Evolutionary conservation across 1,284 basidiomycete genomes (phyloP), one percentile per base, ranked within the genome.

Genomic region (Cutaneotrichosporon daszewskae): DNA sequence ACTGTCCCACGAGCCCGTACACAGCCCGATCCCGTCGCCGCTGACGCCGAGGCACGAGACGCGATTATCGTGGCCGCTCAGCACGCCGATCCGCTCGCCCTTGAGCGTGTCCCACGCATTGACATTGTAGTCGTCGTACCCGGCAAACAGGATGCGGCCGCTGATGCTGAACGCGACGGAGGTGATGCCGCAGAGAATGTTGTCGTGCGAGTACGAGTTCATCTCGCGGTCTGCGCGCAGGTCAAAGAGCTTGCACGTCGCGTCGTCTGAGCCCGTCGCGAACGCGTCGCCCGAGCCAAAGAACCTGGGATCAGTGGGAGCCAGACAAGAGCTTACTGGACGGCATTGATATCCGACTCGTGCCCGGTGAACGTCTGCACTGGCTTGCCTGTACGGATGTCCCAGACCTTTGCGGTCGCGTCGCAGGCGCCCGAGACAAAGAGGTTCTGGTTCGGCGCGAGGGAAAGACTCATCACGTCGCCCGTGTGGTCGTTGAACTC

Each of bases 71-170:
- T 98, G 95, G 12, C 92, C 94, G 26, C 90, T 87, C 49, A 99
- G 74, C 28, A 97, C 91, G 49, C 94, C 94, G 25, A 97, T 90
- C 45, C 94, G 84, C 72, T 98, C 94, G 45, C 91, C 94, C 73
- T 94, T 95, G 64, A 98, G 79, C 32, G 92, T 96, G 68, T 99
- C 94, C 94, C 94, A 98, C 36, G 97, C 94, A 66, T 97, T 97
- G 77, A 87, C 91, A 57, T 94, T 97, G 86, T 94, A 96, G 71
- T 98, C 94, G 71, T 99, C 95, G 69, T 97, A 98, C 32, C 94
- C 95, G 54, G 92, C 94, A 62, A 98, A 97, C 36, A 99, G 79
- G 59, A 99, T 86, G 49, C 95, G 85, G 36, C 94, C 94, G 13
- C 91, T 96, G 56, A 88, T 86, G 2, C 91, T 96, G 77, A 99